phyloP scores from a whole-genome alignment of 2,329 filamentous ascomycete genomes.

The Mycosphaerelloides madeirae region DNA sequence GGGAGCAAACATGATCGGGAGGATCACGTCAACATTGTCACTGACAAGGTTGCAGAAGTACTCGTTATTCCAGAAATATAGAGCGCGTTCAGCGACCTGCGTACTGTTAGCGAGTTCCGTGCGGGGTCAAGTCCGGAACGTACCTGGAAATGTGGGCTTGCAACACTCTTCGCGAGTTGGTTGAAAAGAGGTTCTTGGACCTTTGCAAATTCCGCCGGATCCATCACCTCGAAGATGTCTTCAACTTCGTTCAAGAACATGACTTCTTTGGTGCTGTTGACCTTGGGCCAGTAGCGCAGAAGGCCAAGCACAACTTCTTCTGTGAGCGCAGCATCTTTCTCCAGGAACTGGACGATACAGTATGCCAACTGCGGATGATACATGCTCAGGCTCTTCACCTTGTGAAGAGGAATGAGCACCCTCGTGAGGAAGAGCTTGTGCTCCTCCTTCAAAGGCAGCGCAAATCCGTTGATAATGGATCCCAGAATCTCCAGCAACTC shows the following conservation, averaged over 20 bases:
- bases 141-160: constrained; percentile 94
- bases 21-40: constrained; percentile 96
- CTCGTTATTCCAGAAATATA: constrained; percentile 99
- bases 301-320: constrained; percentile 96
- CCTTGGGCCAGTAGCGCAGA: constrained; percentile 96
- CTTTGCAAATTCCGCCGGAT: constrained; percentile 96
- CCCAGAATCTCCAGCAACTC: constrained; percentile 94
- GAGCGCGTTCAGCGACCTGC: constrained; percentile 83
- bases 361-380: constrained; percentile 98
- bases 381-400: constrained; percentile 99
- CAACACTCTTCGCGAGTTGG: constrained; percentile 94
- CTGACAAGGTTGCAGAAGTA: constrained; percentile 99
- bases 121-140: neutral
- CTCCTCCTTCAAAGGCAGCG: constrained; percentile 92
- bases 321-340: constrained; percentile 94
- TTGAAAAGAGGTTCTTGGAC: constrained; percentile 97
- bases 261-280: constrained; percentile 98
- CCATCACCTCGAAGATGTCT: constrained; percentile 99
- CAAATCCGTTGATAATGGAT: constrained; percentile 98
- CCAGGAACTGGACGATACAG: constrained; percentile 96
- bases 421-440: constrained; percentile 97
- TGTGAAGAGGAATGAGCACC: constrained; percentile 89
- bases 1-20: constrained; percentile 98
- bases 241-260: constrained; percentile 99
- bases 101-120: neutral